Base-by-base conservation (phyloP, 2,329 filamentous ascomycete genomes). In the Teratosphaeria zuluensis region DNA sequence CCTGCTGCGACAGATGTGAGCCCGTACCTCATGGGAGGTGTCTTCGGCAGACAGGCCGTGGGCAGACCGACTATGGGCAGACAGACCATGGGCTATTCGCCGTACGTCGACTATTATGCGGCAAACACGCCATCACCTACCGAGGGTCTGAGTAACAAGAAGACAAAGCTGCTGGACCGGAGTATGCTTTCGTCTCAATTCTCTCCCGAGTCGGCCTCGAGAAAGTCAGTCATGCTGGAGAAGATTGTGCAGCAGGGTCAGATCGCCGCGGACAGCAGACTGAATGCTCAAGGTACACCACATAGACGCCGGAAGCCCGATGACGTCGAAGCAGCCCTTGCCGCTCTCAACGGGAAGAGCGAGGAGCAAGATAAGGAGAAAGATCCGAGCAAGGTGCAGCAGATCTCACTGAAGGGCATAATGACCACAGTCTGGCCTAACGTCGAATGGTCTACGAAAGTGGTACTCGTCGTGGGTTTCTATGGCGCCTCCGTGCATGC, bases 401-500 rank as follows among this genome's bases (percentile, higher is more conserved):
- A 64, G 54, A 48, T 58, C 55, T 52, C 59, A 53, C 33, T 61
- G 16, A 35, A 38, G 8, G 32, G 54, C 2, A 53, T 59, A 19
- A 35, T 60, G 48, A 72, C 72, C 14, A 91, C 88, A 0, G 78
- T 96, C 0, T 88, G 89, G 83, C 87, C 89, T 0, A 78, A 74
- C 0, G 74, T 96, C 0, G 74, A 76, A 0, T 68, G 65, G 56
- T 73, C 63, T 6, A 77, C 85, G 12, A 82, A 81, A 1, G 1
- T 81, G 0, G 70, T 82, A 12, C 74, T 95, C 0, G 31, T 86
- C 0, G 57, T 81, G 1, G 89, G 85, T 1, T 73, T 90, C 9
- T n/a, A 81, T 0, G 78, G 81, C 52, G 84, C 86, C 32, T 66
- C 87, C 0, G 65, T 86, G 0, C 84, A 89, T 53, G 86, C 89